Base-by-base conservation (phyloP, 2,329 filamentous ascomycete genomes). In the Colletotrichum sp. region DNA sequence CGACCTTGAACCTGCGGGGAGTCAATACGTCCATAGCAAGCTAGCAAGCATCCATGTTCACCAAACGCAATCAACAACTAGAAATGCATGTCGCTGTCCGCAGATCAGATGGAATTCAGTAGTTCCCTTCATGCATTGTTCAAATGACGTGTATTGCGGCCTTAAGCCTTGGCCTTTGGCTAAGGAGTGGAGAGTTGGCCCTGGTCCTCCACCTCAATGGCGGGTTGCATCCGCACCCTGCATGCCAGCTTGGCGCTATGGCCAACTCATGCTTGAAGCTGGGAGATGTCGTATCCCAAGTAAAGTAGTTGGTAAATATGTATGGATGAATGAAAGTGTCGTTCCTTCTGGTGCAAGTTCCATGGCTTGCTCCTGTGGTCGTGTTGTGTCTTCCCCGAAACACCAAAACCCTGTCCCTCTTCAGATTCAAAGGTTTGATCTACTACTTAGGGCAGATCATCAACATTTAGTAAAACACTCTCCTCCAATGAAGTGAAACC, bases 381-480 rank as follows among this genome's bases (percentile, higher is more conserved):
- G 55, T 30, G 24, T 26, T n/a, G 55, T 6, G 24, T 58, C 55
- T 58, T 30, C 15, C 55, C 8, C 55, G 24, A 58, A 58, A 10
- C 55, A 30, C 55, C n/a, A 64, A 13, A 38, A 21, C 2, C 60
- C 60, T 6, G 43, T 52, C n/a, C n/a, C 10, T 52, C 43, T 18
- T 1, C 21, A 1, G 43, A 24, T 16, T 21, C 15, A 18, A 34
- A 24, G 10, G 8, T 8, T 30, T 13, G 36, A 38, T 52, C 34
- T 30, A 9, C n/a, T 3, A 21, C 12, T 55, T 15, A 68, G 6
- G 71, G 32, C 21, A 73, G n/a, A 24, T 69, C 74, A 15, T 73
- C 64, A 15, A 74, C 58, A 6, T 75, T 75, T 4, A 38, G n/a
- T 15, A 65, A 52, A 18, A 75, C 64, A 58, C 74, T 75, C 13